Evolutionary conservation across 257 asterid species (phyloP).

Genomic region (Schizonepeta tenuifolia): DNA sequence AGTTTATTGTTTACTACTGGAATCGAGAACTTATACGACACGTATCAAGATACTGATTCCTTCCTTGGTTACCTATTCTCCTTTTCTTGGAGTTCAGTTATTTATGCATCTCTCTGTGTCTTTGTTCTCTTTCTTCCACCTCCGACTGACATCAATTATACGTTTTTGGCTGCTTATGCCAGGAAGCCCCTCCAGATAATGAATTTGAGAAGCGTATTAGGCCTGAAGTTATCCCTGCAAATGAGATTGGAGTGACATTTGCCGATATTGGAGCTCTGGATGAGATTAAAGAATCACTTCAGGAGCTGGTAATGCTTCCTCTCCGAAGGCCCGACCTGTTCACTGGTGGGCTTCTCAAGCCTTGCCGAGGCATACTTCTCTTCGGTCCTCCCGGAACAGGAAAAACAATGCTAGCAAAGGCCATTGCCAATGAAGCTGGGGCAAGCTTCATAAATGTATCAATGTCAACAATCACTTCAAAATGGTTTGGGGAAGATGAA

Average conservation of each 20-base stretch:
- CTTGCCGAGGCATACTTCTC: slow-evolving; percentile 92
- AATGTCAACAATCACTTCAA: slow-evolving; percentile 93
- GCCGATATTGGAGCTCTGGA: slow-evolving; percentile 82
- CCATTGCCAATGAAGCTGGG: slow-evolving; percentile 94
- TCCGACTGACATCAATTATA: background rate
- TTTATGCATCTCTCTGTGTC: background rate
- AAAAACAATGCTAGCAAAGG: slow-evolving; percentile 97
- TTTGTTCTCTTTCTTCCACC: background rate
- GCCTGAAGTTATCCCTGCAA: slow-evolving; percentile 89
- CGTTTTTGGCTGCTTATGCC: slow-evolving; percentile 23
- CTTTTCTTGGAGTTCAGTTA: background rate
- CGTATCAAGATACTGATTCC: background rate
- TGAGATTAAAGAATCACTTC: slow-evolving; percentile 85
- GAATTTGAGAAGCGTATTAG: slow-evolving; percentile 91
- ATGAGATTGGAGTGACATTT: slow-evolving; percentile 86
- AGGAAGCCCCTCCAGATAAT: slow-evolving; percentile 85
- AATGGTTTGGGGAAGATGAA: slow-evolving; percentile 98
- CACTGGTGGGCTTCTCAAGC: slow-evolving; percentile 91
- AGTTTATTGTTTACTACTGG: background rate
- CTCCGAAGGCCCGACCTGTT: slow-evolving; percentile 92
- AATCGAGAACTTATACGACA: background rate
- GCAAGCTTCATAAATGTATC: slow-evolving; percentile 96
- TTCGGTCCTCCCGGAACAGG: slow-evolving; percentile 99
- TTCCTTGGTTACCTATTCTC: background rate
- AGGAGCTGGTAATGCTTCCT: slow-evolving; percentile 96